Evolutionary conservation across 345 rosid species (phyloP).

Genomic region (Balakata baccata): DNA sequence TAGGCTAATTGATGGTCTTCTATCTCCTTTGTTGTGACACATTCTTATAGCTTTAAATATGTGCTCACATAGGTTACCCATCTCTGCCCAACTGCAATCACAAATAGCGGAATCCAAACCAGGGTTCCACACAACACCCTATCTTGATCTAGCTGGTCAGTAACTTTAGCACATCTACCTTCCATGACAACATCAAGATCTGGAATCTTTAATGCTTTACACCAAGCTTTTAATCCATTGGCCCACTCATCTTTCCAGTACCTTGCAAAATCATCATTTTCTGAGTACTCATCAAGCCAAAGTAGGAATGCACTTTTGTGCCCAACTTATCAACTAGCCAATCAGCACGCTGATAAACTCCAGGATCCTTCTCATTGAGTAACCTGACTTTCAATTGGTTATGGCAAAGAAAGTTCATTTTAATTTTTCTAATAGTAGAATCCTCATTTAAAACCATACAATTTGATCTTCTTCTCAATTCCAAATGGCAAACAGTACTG

Average conservation of each 20-base stretch:
- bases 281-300: constrained; percentile 96
- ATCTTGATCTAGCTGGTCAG: constrained; percentile 49
- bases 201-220: constrained; percentile 65
- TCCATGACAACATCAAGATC: constrained; percentile 60
- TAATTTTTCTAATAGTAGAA: neutral
- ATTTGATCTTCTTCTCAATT: too few relatives aligned
- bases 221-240: constrained; percentile 82
- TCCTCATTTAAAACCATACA: neutral
- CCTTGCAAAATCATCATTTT: constrained; percentile 67
- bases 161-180: constrained; percentile 55
- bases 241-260: constrained; percentile 90
- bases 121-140: constrained; percentile 63
- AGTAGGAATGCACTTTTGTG: constrained; percentile 85
- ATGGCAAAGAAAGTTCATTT: constrained; percentile 44
- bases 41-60: constrained; percentile 56
- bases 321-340: constrained; percentile 94
- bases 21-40: constrained; percentile 36
- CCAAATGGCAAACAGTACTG: too few relatives aligned
- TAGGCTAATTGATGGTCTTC: constrained; percentile 50
- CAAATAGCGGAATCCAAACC: constrained; percentile 77
- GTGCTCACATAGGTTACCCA: constrained; percentile 84
- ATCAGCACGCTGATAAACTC: constrained; percentile 72
- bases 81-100: constrained; percentile 74
- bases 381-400: constrained; percentile 74
- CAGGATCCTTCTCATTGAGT: constrained; percentile 60